phyloP scores from a whole-genome alignment of 2,329 filamentous ascomycete genomes.

The Fusarium pininemorale region DNA sequence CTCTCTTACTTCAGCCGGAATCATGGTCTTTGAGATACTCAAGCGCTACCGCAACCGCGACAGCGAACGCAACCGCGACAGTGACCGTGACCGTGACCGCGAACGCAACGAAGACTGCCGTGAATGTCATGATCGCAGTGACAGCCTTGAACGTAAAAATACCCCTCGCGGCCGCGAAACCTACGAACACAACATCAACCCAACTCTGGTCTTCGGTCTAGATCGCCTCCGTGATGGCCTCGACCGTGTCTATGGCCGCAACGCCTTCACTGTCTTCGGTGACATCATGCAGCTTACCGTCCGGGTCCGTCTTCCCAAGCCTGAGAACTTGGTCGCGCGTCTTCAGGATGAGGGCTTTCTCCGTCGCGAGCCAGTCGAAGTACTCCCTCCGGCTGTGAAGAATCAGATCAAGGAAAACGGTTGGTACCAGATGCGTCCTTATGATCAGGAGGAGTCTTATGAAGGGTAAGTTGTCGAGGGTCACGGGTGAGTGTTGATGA shows the following conservation, averaged over 20 bases:
- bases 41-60: neutral
- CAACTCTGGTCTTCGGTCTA: neutral
- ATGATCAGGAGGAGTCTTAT: neutral
- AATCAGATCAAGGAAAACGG: neutral
- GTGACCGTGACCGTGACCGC: neutral
- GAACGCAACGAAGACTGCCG: neutral
- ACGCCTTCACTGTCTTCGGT: neutral
- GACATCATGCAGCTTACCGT: slow-evolving; percentile 20
- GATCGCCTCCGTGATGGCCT: neutral
- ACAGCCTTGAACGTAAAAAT: neutral
- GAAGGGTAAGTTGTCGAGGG: neutral
- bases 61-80: neutral
- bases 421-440: slow-evolving; percentile 6
- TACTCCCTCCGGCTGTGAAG: neutral
- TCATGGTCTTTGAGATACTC: neutral
- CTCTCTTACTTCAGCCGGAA: too few relatives aligned
- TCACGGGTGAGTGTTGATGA: neutral
- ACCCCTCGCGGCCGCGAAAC: neutral
- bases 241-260: neutral
- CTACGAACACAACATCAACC: neutral
- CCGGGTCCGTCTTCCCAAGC: neutral
- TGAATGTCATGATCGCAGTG: neutral
- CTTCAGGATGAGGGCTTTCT: neutral
- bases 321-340: neutral
- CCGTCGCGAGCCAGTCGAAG: neutral